These are phyloP conservation scores for Mycena albidolilacea DNA, from an alignment of 768 basidiomycete genomes.

Conservation along the genomic window DNA sequence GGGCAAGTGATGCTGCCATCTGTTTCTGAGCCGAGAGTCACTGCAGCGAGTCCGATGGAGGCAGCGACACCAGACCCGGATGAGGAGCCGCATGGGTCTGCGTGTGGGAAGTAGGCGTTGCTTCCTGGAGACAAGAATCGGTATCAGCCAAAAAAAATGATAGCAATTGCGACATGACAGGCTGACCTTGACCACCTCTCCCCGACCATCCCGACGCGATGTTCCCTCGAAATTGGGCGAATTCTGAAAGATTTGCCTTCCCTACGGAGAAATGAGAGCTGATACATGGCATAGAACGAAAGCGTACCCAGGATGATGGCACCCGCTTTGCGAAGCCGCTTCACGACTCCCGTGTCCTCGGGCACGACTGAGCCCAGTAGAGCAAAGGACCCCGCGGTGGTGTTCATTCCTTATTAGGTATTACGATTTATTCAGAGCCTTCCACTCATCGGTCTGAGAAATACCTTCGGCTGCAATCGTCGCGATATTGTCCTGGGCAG, in stretches of 20 bases:
- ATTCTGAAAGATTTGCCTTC: slow-evolving; percentile 72
- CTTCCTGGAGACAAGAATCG: slow-evolving; percentile 39
- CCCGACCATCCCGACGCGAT: slow-evolving; percentile 72
- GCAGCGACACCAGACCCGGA: slow-evolving; percentile 70
- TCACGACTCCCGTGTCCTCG: slow-evolving; percentile 62
- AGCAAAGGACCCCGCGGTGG: slow-evolving; percentile 62
- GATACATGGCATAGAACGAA: background rate
- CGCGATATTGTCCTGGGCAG: slow-evolving; percentile 61
- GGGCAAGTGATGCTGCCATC: slow-evolving; percentile 72
- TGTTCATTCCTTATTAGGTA: slow-evolving; percentile 56
- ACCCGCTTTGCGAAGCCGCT: slow-evolving; percentile 58
- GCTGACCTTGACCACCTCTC: slow-evolving; percentile 61
- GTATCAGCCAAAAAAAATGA: background rate
- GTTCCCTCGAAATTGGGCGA: slow-evolving; percentile 63
- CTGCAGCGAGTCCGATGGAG: slow-evolving; percentile 66
- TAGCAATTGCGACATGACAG: background rate
- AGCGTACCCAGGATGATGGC: slow-evolving; percentile 60
- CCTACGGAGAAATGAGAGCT: slow-evolving; percentile 46
- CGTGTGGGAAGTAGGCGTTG: slow-evolving; percentile 65
- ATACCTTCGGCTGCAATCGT: slow-evolving; percentile 61
- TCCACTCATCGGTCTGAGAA: background rate
- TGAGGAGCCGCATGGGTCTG: slow-evolving; percentile 71
- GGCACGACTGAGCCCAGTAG: slow-evolving; percentile 63
- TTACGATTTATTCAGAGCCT: background rate
- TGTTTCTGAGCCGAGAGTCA: slow-evolving; percentile 65